These are phyloP conservation scores for Suillus clintonianus DNA, from an alignment of 768 basidiomycete species.

Conservation along the genomic window DNA sequence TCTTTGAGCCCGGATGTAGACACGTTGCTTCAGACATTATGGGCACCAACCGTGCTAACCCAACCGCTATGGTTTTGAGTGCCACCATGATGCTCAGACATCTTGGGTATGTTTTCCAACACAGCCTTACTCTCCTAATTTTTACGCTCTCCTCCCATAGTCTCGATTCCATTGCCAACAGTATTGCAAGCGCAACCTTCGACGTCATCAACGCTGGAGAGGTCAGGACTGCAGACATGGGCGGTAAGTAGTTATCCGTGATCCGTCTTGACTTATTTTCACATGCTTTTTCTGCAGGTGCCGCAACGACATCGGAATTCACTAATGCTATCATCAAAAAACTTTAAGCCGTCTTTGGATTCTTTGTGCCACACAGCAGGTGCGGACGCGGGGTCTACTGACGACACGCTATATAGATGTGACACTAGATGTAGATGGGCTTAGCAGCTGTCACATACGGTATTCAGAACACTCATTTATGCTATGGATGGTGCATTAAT, in stretches of 20 bases:
- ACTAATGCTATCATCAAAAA: conserved; percentile 90
- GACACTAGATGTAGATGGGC: conserved; percentile 1
- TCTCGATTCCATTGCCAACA: conserved; percentile 91
- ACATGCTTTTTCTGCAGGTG: conserved; percentile 47
- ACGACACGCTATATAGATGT: neutral
- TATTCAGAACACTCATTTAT: conserved; percentile 7
- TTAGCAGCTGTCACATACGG: neutral
- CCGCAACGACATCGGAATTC: conserved; percentile 92
- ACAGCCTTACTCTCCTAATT: conserved; percentile 19
- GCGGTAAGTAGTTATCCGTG: conserved; percentile 56
- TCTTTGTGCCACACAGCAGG: neutral
- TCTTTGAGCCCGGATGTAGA: conserved; percentile 98
- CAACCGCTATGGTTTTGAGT: conserved; percentile 95
- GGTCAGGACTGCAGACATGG: conserved; percentile 93
- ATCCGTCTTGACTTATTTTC: neutral
- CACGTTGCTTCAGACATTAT: conserved; percentile 95
- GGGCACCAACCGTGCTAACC: conserved; percentile 95
- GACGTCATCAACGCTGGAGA: conserved; percentile 87
- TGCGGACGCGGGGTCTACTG: neutral
- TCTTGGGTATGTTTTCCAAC: conserved; percentile 65
- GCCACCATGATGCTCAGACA: conserved; percentile 98
- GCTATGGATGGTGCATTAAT: conserved; percentile 13
- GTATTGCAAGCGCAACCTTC: conserved; percentile 89
- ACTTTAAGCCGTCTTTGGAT: conserved; percentile 39
- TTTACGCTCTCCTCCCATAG: conserved; percentile 40